Base-by-base conservation (phyloP, 495 filamentous ascomycete genomes). In the Xylaria cubensis region DNA sequence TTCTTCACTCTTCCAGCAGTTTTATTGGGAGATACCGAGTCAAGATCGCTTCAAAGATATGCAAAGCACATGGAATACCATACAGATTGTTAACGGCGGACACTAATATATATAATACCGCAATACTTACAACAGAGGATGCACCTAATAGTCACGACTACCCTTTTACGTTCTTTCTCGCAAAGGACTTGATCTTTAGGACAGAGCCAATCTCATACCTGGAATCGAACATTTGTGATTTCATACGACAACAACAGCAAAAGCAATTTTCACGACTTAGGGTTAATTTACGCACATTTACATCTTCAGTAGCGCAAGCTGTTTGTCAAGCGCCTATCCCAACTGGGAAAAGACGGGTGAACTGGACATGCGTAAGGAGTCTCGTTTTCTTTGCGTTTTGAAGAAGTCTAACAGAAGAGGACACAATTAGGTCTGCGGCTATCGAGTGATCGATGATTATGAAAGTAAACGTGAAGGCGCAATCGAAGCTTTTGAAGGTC, bases 351-450 rank as follows among this genome's bases (percentile, higher is more conserved):
- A 64, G 21, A 46, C 36, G 61, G 21, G 24, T 64, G 41, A 19
- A n/a, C 4, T 64, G 61, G 61, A 64, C 36, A 44, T 64, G 61
- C 15, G 61, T 64, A 64, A 64, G 61, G 9, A 17, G 13, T 29
- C 24, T 32, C 29, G 29, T 29, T 46, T 46, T 4, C n/a, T 19
- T 64, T 42, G 12, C 10, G 1, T 29, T 29, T 1, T 58, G 41
- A 46, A 63, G n/a, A 42, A 42, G n/a, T 13, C 34, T 64, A 46
- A 46, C 41, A 46, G 12, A 26, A 46, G 41, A 64, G 0, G 19
- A 24, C 0, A 32, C 29, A 46, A 26, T 64, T 9, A 64, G 61
- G 32, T 46, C n/a, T 64, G 61, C 32, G 61, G 61, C 3, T 64
- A 21, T 64, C 61, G 8, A 32, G 24, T 64, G 3, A 46, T 46